phyloP scores from a whole-genome alignment of 108 stramenopile genomes.

The Pseudonitzschia pungens region DNA sequence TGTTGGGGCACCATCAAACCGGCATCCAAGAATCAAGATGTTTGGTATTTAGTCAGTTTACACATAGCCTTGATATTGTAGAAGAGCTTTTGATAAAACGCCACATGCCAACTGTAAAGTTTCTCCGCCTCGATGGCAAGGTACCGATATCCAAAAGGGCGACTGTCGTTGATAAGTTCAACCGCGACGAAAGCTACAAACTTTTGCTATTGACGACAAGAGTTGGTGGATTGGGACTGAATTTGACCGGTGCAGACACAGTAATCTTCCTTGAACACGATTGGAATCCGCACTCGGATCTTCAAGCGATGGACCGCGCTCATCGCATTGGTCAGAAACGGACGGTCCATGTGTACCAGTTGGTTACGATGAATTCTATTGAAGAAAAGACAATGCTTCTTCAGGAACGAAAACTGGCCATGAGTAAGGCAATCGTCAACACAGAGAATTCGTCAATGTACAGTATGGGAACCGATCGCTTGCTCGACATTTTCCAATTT shows the following conservation, averaged over 20 bases:
- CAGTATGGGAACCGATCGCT: constrained; percentile 86
- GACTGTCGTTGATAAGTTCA: constrained; percentile 73
- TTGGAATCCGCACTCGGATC: constrained; percentile 85
- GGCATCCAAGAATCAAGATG: constrained; percentile 44
- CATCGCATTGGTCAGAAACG: constrained; percentile 82
- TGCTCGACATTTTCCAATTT: constrained; percentile 80
- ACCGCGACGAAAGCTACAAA: constrained; percentile 58
- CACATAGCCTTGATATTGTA: constrained; percentile 76
- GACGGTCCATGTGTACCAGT: constrained; percentile 89
- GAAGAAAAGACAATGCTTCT: constrained; percentile 91
- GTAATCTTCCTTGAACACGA: constrained; percentile 86
- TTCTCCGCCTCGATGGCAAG: constrained; percentile 77
- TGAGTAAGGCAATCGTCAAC: constrained; percentile 83
- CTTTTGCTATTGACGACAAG: constrained; percentile 81
- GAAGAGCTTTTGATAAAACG: constrained; percentile 73
- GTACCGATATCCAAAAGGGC: constrained; percentile 60
- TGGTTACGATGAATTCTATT: constrained; percentile 84
- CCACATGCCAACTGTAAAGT: constrained; percentile 68
- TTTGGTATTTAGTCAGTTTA: constrained; percentile 88
- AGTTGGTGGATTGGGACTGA: constrained; percentile 84
- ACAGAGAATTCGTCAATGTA: constrained; percentile 85
- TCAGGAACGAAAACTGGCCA: constrained; percentile 67
- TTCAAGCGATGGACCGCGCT: constrained; percentile 69
- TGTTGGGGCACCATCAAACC: constrained; percentile 2
- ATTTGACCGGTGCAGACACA: constrained; percentile 82